Conservation (phyloP, 1,139 yeast genomes). For the Magnusiomyces ingens region DNA sequence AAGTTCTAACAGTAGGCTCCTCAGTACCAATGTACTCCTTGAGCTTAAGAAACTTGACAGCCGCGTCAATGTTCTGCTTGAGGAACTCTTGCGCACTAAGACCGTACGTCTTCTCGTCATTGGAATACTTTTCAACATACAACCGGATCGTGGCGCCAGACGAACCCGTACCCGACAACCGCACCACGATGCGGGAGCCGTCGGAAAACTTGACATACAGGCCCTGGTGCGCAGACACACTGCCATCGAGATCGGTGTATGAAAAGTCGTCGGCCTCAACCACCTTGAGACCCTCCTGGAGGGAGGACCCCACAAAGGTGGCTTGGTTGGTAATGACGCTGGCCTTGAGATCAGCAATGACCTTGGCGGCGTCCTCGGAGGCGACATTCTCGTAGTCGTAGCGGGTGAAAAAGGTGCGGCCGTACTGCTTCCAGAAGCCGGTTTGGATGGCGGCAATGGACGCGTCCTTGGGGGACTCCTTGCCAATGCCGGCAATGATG, state of each 20-base stretch:
- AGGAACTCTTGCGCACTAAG: conserved; percentile 65
- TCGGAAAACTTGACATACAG: conserved; percentile 71
- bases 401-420: conserved; percentile 96
- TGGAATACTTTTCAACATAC: conserved; percentile 78
- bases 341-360: conserved; percentile 52
- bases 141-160: conserved; percentile 96
- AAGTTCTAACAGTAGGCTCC: conserved; percentile 86
- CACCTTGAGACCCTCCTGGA: conserved; percentile 42
- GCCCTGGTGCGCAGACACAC: conserved; percentile 88
- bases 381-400: conserved; percentile 87
- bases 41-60: conserved; percentile 64
- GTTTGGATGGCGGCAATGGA: conserved; percentile 76
- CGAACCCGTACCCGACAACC: conserved; percentile 97
- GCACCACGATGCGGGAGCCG: conserved; percentile 81
- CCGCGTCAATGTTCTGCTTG: conserved; percentile 52
- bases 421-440: conserved; percentile 86
- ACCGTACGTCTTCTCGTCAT: conserved; percentile 47
- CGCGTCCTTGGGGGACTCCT: conserved; percentile 45
- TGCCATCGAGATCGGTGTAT: conserved; percentile 92
- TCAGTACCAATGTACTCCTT: conserved; percentile 72
- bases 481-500: conserved; percentile 70
- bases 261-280: conserved; percentile 86
- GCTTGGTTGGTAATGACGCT: conserved; percentile 39
- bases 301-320: conserved; percentile 42
- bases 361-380: conserved; percentile 64